A percentile compares a stretch with the other conserved stretches of the same genome.
phyloP scores from a whole-genome alignment of 768 basidiomycete genomes.

The Termitomyces heimii region DNA sequence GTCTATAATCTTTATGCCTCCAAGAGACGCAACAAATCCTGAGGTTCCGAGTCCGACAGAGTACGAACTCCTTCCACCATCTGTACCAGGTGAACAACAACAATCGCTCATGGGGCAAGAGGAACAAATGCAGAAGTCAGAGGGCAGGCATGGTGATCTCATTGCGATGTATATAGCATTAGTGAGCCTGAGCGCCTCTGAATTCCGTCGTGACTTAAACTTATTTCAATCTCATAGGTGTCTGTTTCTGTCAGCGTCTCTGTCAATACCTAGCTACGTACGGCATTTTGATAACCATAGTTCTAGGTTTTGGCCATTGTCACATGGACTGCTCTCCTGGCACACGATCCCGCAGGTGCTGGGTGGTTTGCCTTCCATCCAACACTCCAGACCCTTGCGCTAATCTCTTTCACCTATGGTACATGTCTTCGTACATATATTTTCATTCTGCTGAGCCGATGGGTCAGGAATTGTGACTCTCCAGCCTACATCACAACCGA shows the following conservation, averaged over 20 bases:
- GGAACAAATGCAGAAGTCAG: conserved; percentile 26
- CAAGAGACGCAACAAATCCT: neutral
- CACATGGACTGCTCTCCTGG: conserved; percentile 13
- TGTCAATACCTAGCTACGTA: neutral
- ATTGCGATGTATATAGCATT: conserved; percentile 28
- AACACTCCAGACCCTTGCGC: conserved; percentile 49
- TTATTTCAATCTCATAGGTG: neutral
- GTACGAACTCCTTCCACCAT: conserved; percentile 22
- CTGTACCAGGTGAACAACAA: conserved; percentile 10
- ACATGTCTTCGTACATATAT: conserved; percentile 3
- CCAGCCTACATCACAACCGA: conserved; percentile 65
- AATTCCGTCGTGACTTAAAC: neutral
- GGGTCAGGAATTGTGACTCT: conserved; percentile 63
- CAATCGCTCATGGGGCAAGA: conserved; percentile 19
- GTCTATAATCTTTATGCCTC: neutral
- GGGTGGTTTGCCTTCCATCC: conserved; percentile 72
- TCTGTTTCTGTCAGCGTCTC: conserved; percentile 4
- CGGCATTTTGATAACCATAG: neutral
- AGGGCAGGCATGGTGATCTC: conserved; percentile 34
- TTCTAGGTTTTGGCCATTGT: conserved; percentile 6
- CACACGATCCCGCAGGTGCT: conserved; percentile 14
- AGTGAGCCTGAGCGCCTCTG: conserved; percentile 22
- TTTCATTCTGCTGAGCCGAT: neutral
- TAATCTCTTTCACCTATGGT: conserved; percentile 62
- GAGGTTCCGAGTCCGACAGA: conserved; percentile 8